These are phyloP conservation scores for Sungouiella thailandica DNA, from an alignment of 805 yeast genomes.

Conservation along the genomic window DNA sequence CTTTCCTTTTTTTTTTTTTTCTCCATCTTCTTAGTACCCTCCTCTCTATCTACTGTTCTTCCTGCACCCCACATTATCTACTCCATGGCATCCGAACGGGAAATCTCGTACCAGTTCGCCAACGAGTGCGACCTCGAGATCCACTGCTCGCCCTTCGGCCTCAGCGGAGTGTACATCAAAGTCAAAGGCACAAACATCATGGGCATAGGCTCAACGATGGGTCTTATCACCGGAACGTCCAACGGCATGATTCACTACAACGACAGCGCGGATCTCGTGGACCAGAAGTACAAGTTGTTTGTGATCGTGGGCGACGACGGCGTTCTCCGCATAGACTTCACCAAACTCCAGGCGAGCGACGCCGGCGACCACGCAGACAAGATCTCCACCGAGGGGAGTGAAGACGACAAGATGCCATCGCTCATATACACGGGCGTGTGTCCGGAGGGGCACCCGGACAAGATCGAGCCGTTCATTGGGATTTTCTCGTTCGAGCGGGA, in stretches of 20 bases:
- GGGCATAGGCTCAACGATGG: conserved; percentile 56
- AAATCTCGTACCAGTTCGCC: conserved; percentile 36
- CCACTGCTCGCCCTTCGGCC: conserved; percentile 55
- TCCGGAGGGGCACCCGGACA: conserved; percentile 50
- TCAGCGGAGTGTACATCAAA: conserved; percentile 47
- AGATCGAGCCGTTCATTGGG: conserved; percentile 50
- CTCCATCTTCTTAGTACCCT: no score
- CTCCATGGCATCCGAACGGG: no score
- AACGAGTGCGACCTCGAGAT: conserved; percentile 49
- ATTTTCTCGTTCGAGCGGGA: conserved; percentile 48
- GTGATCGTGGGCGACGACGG: conserved; percentile 44
- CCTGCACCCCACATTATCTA: no score
- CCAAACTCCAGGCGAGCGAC: conserved; percentile 35
- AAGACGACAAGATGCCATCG: conserved; percentile 41
- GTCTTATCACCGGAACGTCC: conserved; percentile 48
- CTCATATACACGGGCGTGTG: conserved; percentile 47
- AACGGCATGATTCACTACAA: conserved; percentile 47
- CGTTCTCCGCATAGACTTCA: conserved; percentile 46
- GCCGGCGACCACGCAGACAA: conserved; percentile 21
- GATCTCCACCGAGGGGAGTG: conserved; percentile 14
- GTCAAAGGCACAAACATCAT: conserved; percentile 44
- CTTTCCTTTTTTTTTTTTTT: not conserved
- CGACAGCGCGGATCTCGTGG: conserved; percentile 40
- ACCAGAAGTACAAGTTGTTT: conserved; percentile 45
- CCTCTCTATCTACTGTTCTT: no score